phyloP scores from a whole-genome alignment of 768 basidiomycete genomes.

The Kwoniella heveanensis region DNA sequence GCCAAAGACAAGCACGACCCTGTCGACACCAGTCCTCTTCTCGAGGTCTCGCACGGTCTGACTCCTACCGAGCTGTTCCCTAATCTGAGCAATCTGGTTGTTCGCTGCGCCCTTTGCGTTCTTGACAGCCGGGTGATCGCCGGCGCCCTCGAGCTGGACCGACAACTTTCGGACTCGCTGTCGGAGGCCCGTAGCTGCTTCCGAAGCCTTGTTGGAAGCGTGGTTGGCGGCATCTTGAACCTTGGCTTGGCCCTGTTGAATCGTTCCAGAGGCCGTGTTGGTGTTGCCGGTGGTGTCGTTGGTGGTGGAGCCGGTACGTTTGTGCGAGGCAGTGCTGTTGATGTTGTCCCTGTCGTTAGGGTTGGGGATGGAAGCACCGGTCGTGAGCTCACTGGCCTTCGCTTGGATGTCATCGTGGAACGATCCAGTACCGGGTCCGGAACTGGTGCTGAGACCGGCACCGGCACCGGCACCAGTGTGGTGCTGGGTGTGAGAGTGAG shows the following conservation, averaged over 20 bases:
- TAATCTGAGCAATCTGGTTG: slow-evolving; percentile 34
- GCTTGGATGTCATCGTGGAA: slow-evolving; percentile 15
- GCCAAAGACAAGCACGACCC: slow-evolving; percentile 40
- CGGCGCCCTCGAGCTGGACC: slow-evolving; percentile 27
- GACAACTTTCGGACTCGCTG: slow-evolving; percentile 31
- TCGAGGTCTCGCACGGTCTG: slow-evolving; percentile 34
- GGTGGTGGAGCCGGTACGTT: not conserved
- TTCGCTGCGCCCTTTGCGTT: slow-evolving; percentile 35
- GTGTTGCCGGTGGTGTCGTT: slow-evolving; percentile 7
- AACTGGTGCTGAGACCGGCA: too few relatives aligned
- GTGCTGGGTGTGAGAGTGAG: slow-evolving; percentile 4
- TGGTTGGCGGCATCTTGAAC: slow-evolving; percentile 7
- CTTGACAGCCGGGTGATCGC: slow-evolving; percentile 43
- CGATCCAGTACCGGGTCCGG: not conserved
- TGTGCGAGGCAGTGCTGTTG: slow-evolving; percentile 5
- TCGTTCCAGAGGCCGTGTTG: slow-evolving; percentile 3
- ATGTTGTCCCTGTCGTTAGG: slow-evolving; percentile 5
- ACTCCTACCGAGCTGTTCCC: slow-evolving; percentile 36
- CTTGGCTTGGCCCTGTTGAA: slow-evolving; percentile 22
- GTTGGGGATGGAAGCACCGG: not conserved
- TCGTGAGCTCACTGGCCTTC: not conserved
- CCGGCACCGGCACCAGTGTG: not conserved
- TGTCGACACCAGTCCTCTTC: slow-evolving; percentile 41
- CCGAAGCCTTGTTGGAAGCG: slow-evolving; percentile 13
- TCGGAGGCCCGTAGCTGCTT: slow-evolving; percentile 32